These are phyloP conservation scores for Exophiala alcalophila DNA, from an alignment of 2,329 filamentous ascomycete genomes.

Conservation along the genomic window DNA sequence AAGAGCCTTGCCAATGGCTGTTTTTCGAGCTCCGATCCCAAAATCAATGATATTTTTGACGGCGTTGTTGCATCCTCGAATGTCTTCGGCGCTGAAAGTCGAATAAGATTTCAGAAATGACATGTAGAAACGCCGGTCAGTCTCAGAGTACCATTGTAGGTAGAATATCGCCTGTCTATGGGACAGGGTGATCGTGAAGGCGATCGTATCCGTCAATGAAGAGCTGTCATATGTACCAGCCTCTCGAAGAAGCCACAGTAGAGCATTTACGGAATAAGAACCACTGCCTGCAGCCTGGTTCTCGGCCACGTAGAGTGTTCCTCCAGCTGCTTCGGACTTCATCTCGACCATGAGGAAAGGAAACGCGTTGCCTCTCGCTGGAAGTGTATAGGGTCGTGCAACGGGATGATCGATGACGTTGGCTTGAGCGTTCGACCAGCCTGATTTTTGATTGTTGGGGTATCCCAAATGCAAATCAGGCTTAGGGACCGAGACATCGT, in stretches of 20 bases:
- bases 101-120: not conserved
- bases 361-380: not conserved
- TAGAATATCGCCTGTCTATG: not conserved
- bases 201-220: not conserved
- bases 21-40: not conserved
- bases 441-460: not conserved
- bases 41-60: not conserved
- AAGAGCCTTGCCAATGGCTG: not conserved
- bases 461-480: not conserved
- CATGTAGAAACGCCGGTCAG: not conserved
- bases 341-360: not conserved
- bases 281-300: not conserved
- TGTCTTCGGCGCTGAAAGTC: not conserved
- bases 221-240: not conserved
- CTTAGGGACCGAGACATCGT: not conserved
- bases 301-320: not conserved
- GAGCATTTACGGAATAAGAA: not conserved
- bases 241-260: not conserved
- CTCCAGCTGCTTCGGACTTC: not conserved
- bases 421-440: not conserved
- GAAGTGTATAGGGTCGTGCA: not conserved
- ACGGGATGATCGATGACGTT: not conserved
- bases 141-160: not conserved
- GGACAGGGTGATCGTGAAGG: not conserved
- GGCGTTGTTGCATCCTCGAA: not conserved